Evolutionary conservation across 1,284 basidiomycete genomes (phyloP).

Genomic region (Dichomitus squalens): DNA sequence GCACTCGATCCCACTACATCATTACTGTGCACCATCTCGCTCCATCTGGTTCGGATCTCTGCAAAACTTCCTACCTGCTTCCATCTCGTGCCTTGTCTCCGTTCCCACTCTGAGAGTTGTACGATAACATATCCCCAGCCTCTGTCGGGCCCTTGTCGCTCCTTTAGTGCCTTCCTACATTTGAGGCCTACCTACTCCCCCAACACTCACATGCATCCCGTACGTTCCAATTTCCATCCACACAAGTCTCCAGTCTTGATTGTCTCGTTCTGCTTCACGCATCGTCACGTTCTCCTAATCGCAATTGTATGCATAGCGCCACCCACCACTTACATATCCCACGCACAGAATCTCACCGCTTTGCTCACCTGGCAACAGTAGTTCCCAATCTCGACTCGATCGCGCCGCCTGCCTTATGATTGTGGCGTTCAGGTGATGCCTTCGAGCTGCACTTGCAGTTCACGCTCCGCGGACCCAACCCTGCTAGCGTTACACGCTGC

Average conservation of each 20-base stretch:
- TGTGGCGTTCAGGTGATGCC: too few species aligned
- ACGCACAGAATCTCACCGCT: not conserved
- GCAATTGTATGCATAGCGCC: not conserved
- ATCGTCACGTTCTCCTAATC: not conserved
- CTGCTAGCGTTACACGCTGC: too few species aligned
- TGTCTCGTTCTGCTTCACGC: not conserved
- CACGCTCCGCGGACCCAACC: too few species aligned
- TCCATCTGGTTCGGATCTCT: too few species aligned
- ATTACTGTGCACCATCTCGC: not conserved
- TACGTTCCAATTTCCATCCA: not conserved
- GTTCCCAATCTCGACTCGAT: too few species aligned
- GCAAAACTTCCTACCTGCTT: too few species aligned
- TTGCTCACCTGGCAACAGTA: too few species aligned
- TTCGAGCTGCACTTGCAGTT: too few species aligned
- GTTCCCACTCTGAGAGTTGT: conserved; percentile 9
- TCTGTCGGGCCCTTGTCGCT: too few species aligned
- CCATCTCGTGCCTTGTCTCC: not conserved
- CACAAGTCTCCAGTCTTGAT: not conserved
- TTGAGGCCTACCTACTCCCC: not conserved
- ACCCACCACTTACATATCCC: not conserved
- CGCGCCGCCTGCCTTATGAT: too few species aligned
- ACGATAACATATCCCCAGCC: conserved; percentile 7
- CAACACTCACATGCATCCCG: too few species aligned
- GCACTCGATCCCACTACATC: not conserved
- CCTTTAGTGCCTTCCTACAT: not conserved